These are phyloP conservation scores for Globisporangium orthogonon DNA, from an alignment of 352 stramenopile species.

Conservation along the genomic window DNA sequence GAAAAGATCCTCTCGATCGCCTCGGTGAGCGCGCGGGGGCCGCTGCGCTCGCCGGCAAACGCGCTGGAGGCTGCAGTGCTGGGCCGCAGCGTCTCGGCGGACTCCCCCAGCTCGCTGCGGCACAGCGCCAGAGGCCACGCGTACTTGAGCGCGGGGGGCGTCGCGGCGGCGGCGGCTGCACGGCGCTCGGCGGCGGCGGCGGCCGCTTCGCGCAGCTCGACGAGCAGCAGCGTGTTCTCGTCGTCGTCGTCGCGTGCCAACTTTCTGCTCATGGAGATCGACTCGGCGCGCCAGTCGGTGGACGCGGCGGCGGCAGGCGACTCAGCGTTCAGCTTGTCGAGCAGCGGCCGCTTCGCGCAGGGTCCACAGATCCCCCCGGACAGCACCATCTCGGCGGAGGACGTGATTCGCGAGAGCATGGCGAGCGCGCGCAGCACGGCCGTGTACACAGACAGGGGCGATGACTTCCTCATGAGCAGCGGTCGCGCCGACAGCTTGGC, in stretches of 20 bases:
- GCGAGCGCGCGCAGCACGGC: conserved; percentile 70
- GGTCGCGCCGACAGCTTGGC: conserved; percentile 30
- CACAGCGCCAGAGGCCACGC: conserved; percentile 26
- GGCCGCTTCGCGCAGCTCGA: not conserved
- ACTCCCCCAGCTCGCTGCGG: conserved; percentile 16
- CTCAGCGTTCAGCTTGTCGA: conserved; percentile 13
- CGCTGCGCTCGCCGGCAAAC: conserved; percentile 6
- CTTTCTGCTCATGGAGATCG: conserved; percentile 52
- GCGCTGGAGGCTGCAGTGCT: conserved; percentile 26
- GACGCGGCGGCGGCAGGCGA: conserved; percentile 29
- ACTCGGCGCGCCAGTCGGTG: conserved; percentile 31
- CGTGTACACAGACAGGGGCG: conserved; percentile 54
- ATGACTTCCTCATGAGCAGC: conserved; percentile 42
- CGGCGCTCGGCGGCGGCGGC: conserved; percentile 7
- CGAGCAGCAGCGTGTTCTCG: conserved; percentile 6
- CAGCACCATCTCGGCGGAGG: conserved; percentile 79
- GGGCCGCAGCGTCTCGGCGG: conserved; percentile 27
- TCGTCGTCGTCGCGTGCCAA: conserved; percentile 13
- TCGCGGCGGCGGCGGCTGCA: conserved; percentile 20
- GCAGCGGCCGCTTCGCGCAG: conserved; percentile 45
- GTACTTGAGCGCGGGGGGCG: conserved; percentile 12
- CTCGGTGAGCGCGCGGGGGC: not conserved
- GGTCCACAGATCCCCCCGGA: conserved; percentile 69
- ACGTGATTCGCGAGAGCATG: conserved; percentile 83
- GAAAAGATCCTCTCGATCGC: not conserved